phyloP scores from a whole-genome alignment of 1,284 basidiomycete species.

The Caloboletus firmus region DNA sequence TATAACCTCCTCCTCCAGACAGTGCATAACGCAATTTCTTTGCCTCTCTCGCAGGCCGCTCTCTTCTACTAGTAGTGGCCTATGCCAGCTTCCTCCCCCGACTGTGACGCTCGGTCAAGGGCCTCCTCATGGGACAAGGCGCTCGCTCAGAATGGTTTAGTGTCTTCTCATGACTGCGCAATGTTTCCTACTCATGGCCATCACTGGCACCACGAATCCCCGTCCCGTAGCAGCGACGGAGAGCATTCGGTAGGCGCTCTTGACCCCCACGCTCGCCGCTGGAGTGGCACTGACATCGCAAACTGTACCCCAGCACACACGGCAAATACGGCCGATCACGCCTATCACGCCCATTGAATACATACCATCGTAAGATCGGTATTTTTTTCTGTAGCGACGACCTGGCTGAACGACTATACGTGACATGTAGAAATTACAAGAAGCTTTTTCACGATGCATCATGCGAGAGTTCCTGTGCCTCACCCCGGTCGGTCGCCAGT shows the following conservation, averaged over 20 bases:
- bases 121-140: slow-evolving; percentile 39
- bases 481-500: slow-evolving; percentile 32
- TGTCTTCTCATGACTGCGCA: slow-evolving; percentile 37
- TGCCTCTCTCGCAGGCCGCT: slow-evolving; percentile 24
- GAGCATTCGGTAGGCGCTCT: slow-evolving; percentile 25
- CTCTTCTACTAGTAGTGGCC: slow-evolving; percentile 22
- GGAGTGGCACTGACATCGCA: slow-evolving; percentile 14
- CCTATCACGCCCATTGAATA: slow-evolving; percentile 38
- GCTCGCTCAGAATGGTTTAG: slow-evolving; percentile 41
- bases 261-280: slow-evolving; percentile 1
- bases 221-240: slow-evolving; percentile 28
- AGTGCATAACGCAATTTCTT: slow-evolving; percentile 22
- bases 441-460: slow-evolving; percentile 35
- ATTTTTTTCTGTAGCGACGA: slow-evolving; percentile 6
- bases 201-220: slow-evolving; percentile 26
- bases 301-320: slow-evolving; percentile 21
- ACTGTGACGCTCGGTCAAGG: slow-evolving; percentile 33
- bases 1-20: slow-evolving; percentile 32
- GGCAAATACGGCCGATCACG: slow-evolving; percentile 38
- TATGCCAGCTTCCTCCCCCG: slow-evolving; percentile 33
- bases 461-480: slow-evolving; percentile 32
- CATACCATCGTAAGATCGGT: slow-evolving; percentile 29
- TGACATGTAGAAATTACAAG: slow-evolving; percentile 32
- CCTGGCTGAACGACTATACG: slow-evolving; percentile 15
- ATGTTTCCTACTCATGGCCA: slow-evolving; percentile 36